Percentiles rank a stretch among this genome's conserved stretches.
Conservation (phyloP, 768 basidiomycete genomes). For the Lentinula sp. region DNA sequence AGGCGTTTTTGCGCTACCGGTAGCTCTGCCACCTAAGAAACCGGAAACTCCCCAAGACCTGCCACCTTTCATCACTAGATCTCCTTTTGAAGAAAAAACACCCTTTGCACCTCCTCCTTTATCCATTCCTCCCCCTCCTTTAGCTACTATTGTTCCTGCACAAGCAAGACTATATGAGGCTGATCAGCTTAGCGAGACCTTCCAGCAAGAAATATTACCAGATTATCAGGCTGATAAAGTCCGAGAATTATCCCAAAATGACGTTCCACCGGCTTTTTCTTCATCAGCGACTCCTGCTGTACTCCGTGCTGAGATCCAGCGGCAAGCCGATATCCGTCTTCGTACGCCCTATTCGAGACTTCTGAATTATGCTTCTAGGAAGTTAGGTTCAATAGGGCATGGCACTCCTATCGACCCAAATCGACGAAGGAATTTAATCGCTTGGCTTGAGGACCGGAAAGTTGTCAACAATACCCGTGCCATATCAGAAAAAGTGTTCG, state of each 20-base stretch:
- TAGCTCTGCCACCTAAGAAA: not conserved
- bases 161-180: not conserved
- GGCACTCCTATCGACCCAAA: constrained; percentile 4
- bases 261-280: not conserved
- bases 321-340: not conserved
- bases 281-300: not conserved
- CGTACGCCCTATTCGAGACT: not conserved
- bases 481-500: not conserved
- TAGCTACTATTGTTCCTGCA: not conserved
- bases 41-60: not conserved
- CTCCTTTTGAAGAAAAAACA: not conserved
- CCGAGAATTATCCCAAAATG: not conserved
- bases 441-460: constrained; percentile 2
- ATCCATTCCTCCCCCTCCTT: not conserved
- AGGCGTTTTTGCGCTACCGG: constrained; percentile 2
- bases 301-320: not conserved
- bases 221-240: not conserved
- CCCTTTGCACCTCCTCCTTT: not conserved
- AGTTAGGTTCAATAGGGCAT: not conserved
- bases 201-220: constrained; percentile 2
- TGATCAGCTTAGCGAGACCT: not conserved
- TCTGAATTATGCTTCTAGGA: constrained; percentile 5
- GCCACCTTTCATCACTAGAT: not conserved
- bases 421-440: not conserved
- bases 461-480: not conserved